Base-by-base conservation (phyloP, 1,284 basidiomycete species). In the Ganoderma resinaceum region DNA sequence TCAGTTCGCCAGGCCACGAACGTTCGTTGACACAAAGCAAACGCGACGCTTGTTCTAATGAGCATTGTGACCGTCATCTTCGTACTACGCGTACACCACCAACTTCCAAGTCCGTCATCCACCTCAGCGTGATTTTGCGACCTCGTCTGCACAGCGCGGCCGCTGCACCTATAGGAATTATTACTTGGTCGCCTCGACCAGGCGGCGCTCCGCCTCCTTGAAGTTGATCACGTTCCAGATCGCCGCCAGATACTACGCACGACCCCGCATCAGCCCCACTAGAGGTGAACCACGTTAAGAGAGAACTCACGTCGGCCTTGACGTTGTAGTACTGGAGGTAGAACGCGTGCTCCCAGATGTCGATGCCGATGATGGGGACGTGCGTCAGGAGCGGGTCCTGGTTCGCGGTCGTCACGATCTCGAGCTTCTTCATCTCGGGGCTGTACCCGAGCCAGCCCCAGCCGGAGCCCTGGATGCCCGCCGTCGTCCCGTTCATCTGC, bases 371-470 rank as follows among this genome's bases (percentile, higher is more conserved):
- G 78, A 99, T 91, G 46, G 97, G 96, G 42, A 88, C 86, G 82
- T 97, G 95, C 3, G 89, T 91, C 16, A 98, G 87, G 65, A 99
- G 85, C 62, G 98, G 98, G 80, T 99, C 98, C 85, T 99, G 98
- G 86, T 99, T 98, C 43, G 95, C 84, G 35, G 97, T 98, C 49
- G 96, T 97, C 66, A 92, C 89, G 66, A 97, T 87, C 80, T 97
- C 95, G 57, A 99, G 90, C 81, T 89, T 92, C 83, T 93, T 91
- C 62, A 85, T 89, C 29, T 78, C 77, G 43, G 87, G 76, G 81
- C 93, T 93, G 80, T 89, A 94, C 52, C 93, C 93, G 69, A 99
- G 87, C 97, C 97, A 99, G 62, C 96, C 97, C 98, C 97, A 99
- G 26, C 97, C 98, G 72, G 94, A 96, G 59, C 97, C 98, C 83